Conservation (phyloP, 2,329 filamentous ascomycete species). For the Fusarium beomiforme region DNA sequence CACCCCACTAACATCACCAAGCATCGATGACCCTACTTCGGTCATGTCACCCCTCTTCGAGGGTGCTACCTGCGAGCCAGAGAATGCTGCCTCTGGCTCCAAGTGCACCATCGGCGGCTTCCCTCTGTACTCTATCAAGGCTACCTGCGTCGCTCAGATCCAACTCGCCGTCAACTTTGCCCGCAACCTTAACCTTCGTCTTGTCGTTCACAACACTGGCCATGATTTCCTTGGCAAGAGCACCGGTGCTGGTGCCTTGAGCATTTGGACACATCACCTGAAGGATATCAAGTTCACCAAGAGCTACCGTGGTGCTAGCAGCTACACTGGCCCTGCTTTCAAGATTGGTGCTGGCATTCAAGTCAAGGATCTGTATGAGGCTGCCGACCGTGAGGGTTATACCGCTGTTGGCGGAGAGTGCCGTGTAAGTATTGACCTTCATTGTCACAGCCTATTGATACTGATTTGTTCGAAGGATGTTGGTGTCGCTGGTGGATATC, state of each 20-base stretch:
- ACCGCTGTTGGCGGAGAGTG: conserved; percentile 66
- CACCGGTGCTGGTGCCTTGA: conserved; percentile 60
- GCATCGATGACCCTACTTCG: conserved; percentile 49
- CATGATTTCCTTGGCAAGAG: conserved; percentile 66
- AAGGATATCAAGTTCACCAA: conserved; percentile 54
- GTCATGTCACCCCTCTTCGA: conserved; percentile 54
- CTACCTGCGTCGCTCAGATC: conserved; percentile 55
- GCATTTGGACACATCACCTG: conserved; percentile 54
- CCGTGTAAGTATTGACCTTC: background rate
- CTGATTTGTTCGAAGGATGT: conserved; percentile 51
- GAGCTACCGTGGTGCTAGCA: conserved; percentile 48
- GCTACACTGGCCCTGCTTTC: conserved; percentile 62
- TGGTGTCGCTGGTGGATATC: conserved; percentile 68
- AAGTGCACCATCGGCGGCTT: conserved; percentile 54
- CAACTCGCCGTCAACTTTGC: conserved; percentile 60
- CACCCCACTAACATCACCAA: conserved; percentile 18
- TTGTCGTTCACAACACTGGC: conserved; percentile 61
- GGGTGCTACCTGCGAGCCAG: conserved; percentile 51
- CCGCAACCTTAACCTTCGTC: conserved; percentile 56
- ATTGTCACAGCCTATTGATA: rapidly evolving
- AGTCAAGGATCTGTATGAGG: conserved; percentile 57
- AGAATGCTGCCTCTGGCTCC: conserved; percentile 33
- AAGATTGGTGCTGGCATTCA: conserved; percentile 64
- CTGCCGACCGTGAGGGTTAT: conserved; percentile 57
- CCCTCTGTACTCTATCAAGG: conserved; percentile 55